phyloP scores from a whole-genome alignment of 148 eudicot species.

The Fagopyrum tataricum region DNA sequence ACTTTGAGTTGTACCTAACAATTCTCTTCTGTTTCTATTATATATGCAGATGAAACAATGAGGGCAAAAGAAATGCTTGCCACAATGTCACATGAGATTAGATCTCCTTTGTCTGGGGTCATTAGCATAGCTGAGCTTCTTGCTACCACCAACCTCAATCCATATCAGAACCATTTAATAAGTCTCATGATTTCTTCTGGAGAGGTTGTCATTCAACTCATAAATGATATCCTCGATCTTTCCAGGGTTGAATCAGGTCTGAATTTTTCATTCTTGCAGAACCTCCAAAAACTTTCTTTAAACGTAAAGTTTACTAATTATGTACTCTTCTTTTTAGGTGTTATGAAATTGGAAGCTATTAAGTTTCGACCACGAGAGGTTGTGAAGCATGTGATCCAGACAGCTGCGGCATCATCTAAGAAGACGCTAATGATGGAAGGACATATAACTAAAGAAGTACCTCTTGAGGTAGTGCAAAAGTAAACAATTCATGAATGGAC shows the following conservation, averaged over 20 bases:
- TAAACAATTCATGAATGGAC: not conserved
- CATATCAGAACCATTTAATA: slow-evolving; percentile 60
- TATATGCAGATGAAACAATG: slow-evolving; percentile 85
- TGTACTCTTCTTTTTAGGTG: slow-evolving; percentile 36
- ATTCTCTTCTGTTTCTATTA: not conserved
- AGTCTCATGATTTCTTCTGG: slow-evolving; percentile 91
- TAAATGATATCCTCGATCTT: slow-evolving; percentile 91
- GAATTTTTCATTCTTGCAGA: slow-evolving; percentile 12
- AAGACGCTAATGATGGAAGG: slow-evolving; percentile 82
- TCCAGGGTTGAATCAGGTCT: slow-evolving; percentile 94
- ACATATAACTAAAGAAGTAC: slow-evolving; percentile 66
- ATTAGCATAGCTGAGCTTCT: slow-evolving; percentile 94
- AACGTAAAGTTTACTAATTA: not conserved
- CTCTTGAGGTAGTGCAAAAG: slow-evolving; percentile 45
- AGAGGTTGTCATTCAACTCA: slow-evolving; percentile 81
- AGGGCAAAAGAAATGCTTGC: slow-evolving; percentile 92
- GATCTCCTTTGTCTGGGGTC: slow-evolving; percentile 88
- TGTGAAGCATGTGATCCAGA: slow-evolving; percentile 87
- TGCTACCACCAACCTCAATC: slow-evolving; percentile 60
- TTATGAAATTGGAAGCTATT: slow-evolving; percentile 88
- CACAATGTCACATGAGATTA: slow-evolving; percentile 95
- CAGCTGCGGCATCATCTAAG: slow-evolving; percentile 84
- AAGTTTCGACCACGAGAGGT: slow-evolving; percentile 94
- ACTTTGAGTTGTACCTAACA: slow-evolving; percentile 7
- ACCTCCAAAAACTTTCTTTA: not conserved